Conservation (phyloP, 768 basidiomycete genomes). For the Boletus rubroflammeus region DNA sequence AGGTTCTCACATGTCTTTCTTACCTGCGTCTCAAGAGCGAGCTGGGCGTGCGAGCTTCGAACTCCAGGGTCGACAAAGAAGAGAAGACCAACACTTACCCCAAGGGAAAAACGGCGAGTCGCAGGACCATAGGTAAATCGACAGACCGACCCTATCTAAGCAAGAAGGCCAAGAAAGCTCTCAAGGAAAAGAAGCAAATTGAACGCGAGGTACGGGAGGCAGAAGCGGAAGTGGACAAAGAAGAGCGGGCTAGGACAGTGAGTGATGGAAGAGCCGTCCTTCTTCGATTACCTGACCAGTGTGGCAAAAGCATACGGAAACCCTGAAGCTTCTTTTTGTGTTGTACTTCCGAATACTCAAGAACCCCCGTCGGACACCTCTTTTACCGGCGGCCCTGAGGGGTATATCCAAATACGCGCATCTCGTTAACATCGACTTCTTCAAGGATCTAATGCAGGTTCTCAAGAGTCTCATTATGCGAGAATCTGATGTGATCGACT, state of each 20-base stretch:
- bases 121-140: constrained; percentile 53
- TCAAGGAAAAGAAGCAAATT: constrained; percentile 88
- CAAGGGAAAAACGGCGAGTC: constrained; percentile 40
- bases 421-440: constrained; percentile 97
- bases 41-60: constrained; percentile 74
- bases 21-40: constrained; percentile 86
- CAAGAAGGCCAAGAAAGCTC: constrained; percentile 83
- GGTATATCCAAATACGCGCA: constrained; percentile 94
- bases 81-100: constrained; percentile 34
- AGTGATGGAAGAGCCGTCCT: constrained; percentile 32
- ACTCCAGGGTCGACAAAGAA: constrained; percentile 59
- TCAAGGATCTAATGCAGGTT: constrained; percentile 88
- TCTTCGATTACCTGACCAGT: constrained; percentile 18
- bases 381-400: constrained; percentile 83
- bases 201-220: constrained; percentile 92
- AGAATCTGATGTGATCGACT: constrained; percentile 41
- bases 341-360: constrained; percentile 97
- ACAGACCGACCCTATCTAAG: constrained; percentile 73
- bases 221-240: constrained; percentile 88
- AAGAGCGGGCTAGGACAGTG: constrained; percentile 80
- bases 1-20: constrained; percentile 80
- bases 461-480: constrained; percentile 72
- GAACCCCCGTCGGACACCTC: constrained; percentile 68
- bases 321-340: constrained; percentile 93
- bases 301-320: constrained; percentile 84